Percentiles rank a stretch among this genome's conserved stretches.
phyloP scores from a whole-genome alignment of 129 eudicot genomes.

The Logfia minima region DNA sequence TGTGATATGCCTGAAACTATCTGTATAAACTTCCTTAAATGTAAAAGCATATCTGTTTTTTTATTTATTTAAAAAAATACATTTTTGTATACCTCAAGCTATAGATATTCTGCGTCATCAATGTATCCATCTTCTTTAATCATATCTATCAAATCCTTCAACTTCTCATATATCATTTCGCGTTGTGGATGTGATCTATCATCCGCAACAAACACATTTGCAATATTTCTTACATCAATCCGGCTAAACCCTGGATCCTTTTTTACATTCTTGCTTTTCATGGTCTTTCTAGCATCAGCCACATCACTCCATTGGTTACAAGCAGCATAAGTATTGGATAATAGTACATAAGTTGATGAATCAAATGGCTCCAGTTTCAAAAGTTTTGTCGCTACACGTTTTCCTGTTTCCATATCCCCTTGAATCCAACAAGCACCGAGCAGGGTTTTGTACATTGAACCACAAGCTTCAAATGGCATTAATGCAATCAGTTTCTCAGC shows the following conservation, averaged over 20 bases:
- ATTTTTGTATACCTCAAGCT: background rate
- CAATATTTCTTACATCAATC: conserved; percentile 41
- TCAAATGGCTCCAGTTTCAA: conserved; percentile 46
- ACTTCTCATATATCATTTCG: conserved; percentile 29
- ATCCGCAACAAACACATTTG: conserved; percentile 47
- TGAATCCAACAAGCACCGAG: conserved; percentile 52
- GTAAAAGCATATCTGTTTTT: too few species aligned
- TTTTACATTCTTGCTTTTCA: conserved; percentile 44
- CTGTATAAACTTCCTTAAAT: too few species aligned
- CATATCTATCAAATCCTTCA: conserved; percentile 41
- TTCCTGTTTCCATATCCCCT: conserved; percentile 48
- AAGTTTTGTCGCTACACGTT: conserved; percentile 45
- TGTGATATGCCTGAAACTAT: too few species aligned
- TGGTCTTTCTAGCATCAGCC: conserved; percentile 34
- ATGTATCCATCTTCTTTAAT: conserved; percentile 43
- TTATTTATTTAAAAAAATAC: too few species aligned
- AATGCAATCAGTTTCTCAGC: conserved; percentile 43
- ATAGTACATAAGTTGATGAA: conserved; percentile 45
- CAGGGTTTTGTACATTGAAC: conserved; percentile 50
- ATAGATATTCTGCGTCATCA: conserved; percentile 23
- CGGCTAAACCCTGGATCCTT: conserved; percentile 58
- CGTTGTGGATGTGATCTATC: conserved; percentile 44
- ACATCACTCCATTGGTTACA: conserved; percentile 53
- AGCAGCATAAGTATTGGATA: conserved; percentile 45
- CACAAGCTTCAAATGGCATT: conserved; percentile 45